Evolutionary conservation across 73 alveolate species (phyloP).

Genomic region (Tetrahymena borealis): DNA sequence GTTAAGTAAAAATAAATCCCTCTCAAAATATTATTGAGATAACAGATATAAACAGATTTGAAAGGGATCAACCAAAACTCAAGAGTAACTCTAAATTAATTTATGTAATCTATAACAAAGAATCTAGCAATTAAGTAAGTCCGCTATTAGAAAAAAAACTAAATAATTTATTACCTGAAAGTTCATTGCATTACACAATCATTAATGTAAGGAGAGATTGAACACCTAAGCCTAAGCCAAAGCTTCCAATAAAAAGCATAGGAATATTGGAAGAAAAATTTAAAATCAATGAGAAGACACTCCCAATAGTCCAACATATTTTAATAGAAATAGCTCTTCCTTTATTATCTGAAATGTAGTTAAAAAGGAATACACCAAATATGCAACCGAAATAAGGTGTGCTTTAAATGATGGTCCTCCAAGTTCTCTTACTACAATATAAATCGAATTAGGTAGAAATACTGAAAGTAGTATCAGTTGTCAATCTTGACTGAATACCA

Average conservation of each 20-base stretch:
- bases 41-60: no score
- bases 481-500: neutral
- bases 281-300: neutral
- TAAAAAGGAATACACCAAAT: neutral
- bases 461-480: neutral
- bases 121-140: no score
- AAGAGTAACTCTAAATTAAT: neutral
- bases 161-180: neutral
- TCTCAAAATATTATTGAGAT: no score
- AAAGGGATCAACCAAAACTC: no score
- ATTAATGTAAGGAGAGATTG: neutral
- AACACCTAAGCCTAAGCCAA: neutral
- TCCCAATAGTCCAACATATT: neutral
- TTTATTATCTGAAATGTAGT: neutral
- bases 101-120: no score
- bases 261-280: neutral
- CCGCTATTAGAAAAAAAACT: neutral
- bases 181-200: neutral
- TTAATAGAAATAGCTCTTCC: neutral
- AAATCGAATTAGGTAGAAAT: neutral
- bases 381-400: neutral
- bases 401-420: neutral
- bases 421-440: neutral
- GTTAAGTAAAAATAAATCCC: no score
- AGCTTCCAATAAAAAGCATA: neutral